Evolutionary conservation across 306 rosid genomes (phyloP).

Genomic region (Begonia loranthoides): DNA sequence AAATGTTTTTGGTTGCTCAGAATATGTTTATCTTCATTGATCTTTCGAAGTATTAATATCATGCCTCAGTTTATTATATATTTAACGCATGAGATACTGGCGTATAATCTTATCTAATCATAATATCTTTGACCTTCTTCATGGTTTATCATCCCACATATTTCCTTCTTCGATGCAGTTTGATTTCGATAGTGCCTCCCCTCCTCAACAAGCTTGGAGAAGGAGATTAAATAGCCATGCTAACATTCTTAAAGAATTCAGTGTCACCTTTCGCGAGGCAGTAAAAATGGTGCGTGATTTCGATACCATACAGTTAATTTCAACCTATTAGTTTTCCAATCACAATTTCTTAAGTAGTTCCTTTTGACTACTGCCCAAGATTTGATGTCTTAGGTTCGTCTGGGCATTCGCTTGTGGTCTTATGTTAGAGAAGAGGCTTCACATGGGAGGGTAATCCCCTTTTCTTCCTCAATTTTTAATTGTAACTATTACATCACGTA

Average conservation of each 20-base stretch:
- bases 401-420: constrained; percentile 94
- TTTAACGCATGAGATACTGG: too few relatives aligned
- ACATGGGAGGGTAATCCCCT: constrained; percentile 83
- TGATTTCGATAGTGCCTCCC: constrained; percentile 86
- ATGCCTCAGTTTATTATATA: too few relatives aligned
- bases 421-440: constrained; percentile 98
- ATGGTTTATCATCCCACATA: background rate
- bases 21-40: too few relatives aligned
- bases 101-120: background rate
- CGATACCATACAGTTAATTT: too few relatives aligned
- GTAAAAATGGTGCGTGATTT: constrained; percentile 73
- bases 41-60: too few relatives aligned
- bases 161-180: constrained; percentile 34
- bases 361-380: constrained; percentile 11
- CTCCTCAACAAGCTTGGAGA: constrained; percentile 99
- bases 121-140: background rate
- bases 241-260: constrained; percentile 85
- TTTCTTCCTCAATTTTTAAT: background rate
- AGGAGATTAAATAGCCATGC: constrained; percentile 86
- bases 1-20: too few relatives aligned
- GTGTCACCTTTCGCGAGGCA: constrained; percentile 85
- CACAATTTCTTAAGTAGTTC: too few relatives aligned
- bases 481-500: too few relatives aligned
- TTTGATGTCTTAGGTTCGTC: constrained; percentile 45
- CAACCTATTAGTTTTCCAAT: too few relatives aligned